Base-by-base conservation (phyloP, 768 basidiomycete genomes). In the Cystobasidium ongulense region DNA sequence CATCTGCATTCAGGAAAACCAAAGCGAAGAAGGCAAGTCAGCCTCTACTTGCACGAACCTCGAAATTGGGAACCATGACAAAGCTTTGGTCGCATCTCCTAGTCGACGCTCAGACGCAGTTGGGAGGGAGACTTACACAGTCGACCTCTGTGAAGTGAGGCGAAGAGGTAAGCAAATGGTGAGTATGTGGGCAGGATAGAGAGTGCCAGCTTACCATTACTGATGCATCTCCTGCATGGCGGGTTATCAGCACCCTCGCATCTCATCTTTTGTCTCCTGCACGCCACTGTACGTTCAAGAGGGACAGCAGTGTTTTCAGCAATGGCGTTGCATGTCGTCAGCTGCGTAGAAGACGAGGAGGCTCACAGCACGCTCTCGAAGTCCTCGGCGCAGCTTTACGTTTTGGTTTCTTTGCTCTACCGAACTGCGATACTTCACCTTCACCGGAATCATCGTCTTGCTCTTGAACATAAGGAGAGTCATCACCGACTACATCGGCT, bases 211-310 rank as follows among this genome's bases (percentile, higher is more conserved):
- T 35, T 43, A 68, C 66, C 66, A 68, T 61, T 52, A n/a, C 27
- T 46, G 31, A 33, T 50, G 46, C 75, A 76, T n/a, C 73, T 63
- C 39, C 67, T 76, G 65, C 75, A 74, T 38, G 75, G 75, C 18
- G 73, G 73, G 36, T 74, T 43, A n/a, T 74, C 73, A 29, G 73
- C 75, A 25, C 73, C 73, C 35, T 74, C 75, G 25, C 73, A 76
- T 27, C 73, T 46, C 72, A 68, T 76, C 75, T 76, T 76, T 43
- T 73, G 72, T 46, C 70, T 46, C 29, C 75, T 38, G 43, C 75
- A 76, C 31, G 73, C 72, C 36, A 75, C 70, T 75, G 74, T 43
- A 29, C 8, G 8, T 3, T 27, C 5, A 36, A 23, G 31, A 72
- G 59, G n/a, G 43, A 17, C n/a, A 29, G 41, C 36, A 36, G 13